phyloP scores from a whole-genome alignment of 805 yeast genomes.

The Naumovozyma baii region DNA sequence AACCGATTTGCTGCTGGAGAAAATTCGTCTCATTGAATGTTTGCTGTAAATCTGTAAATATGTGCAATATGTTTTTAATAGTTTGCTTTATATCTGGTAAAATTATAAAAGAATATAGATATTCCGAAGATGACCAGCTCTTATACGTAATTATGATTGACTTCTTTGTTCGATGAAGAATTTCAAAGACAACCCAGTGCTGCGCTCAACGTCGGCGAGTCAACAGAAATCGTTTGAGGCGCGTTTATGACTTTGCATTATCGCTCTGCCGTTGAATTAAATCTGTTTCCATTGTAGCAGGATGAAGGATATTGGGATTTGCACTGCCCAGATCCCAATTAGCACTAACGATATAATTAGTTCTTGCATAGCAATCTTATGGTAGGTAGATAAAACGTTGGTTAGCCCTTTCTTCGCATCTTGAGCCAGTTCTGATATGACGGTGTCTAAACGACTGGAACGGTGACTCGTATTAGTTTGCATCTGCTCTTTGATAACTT shows the following conservation, averaged over 20 bases:
- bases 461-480: no score
- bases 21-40: constrained; percentile 17
- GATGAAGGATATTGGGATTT: constrained; percentile 33
- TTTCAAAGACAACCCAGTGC: no score
- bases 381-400: constrained; percentile 22
- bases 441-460: not conserved
- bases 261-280: no score
- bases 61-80: not conserved
- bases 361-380: constrained; percentile 35
- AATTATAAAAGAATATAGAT: not conserved
- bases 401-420: constrained; percentile 21
- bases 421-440: constrained; percentile 12
- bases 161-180: no score
- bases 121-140: no score
- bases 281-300: constrained; percentile 2
- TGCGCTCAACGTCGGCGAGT: no score
- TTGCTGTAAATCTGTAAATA: not conserved
- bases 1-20: constrained; percentile 15
- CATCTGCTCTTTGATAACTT: constrained; percentile 7
- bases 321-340: constrained; percentile 40
- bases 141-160: no score
- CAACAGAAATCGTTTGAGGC: not conserved
- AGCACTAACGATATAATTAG: constrained; percentile 38
- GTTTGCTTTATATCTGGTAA: not conserved
- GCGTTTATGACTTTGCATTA: not conserved